Base-by-base conservation (phyloP, 176 grass and related monocot species). In the barley (Hordeum vulgare) region DNA sequence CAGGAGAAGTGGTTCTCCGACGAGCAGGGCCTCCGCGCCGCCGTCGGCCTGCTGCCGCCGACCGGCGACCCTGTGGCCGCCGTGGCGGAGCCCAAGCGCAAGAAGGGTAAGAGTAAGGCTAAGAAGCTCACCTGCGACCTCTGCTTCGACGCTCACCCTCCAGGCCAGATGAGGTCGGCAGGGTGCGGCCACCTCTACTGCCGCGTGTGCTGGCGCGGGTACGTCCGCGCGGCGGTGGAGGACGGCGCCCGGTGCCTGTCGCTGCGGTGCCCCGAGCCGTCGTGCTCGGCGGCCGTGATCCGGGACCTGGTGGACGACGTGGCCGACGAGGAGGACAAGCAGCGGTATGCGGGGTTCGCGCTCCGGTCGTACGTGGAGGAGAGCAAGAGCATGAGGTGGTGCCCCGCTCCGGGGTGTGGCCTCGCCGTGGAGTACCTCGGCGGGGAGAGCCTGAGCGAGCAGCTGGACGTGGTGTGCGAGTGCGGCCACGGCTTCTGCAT, bases 311-410 rank as follows among this genome's bases (percentile, higher is more conserved):
- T 92, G 20, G 27, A 84, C 66, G 68, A n/a, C 2, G 34, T 44
- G 4, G 64, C 63, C 41, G 31, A 8, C 45, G 63, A 11, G 5
- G 34, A 66, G 24, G 84, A 74, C n/a, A 72, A 4, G 11, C 41
- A 40, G 4, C 60, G 81, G 69, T 89, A 89, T 71, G 70, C 27
- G 2, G 8, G 7, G 53, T 89, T 89, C 66, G 3, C 68, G 11
- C 76, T 87, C 25, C 80, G 87, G 26, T 89, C 90, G 17, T 89
- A 61, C 66, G 68, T 92, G 47, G 87, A 92, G 68, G 84, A 92
- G 3, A 82, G 49, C 75, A 83, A 35, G 42, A 88, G 26, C 70
- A 31, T 82, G 39, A 64, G 75, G 53, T 92, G 90, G 90, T 92
- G 84, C 76, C 84, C 87, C 0, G 74, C 75, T 0, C 80, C 84